Evolutionary conservation across 2,329 filamentous ascomycete genomes (phyloP), one percentile per base, ranked within the genome.

Genomic region (Shiraia bambusicola): DNA sequence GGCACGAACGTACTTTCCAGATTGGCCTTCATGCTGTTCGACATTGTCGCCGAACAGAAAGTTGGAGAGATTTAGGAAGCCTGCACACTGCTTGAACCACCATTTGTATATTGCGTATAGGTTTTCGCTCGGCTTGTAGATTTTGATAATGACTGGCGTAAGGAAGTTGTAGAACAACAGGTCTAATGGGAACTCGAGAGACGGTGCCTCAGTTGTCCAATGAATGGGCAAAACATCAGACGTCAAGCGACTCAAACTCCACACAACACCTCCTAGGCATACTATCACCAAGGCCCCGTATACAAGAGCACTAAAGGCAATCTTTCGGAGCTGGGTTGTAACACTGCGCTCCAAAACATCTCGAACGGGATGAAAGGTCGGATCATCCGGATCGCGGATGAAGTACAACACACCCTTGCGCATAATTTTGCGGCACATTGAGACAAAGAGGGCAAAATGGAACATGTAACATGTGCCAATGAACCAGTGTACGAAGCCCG

Each of bases 401-500:
- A 98, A 98, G 73, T 96, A 97, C 45, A 98, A 76, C 28, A 98
- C 93, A 37, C 93, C 93, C 54, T 83, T 89, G 50, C 93, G 85
- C 85, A 98, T 88, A 45, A 97, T 95, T 73, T 95, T 96, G 49
- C 93, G 85, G 70, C 93, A 98, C 91, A 98, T 97, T 42, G 91
- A 94, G 13, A 98, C 93, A 65, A 98, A 98, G 3, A 98, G 79
- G 4, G 93, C 93, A 66, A 98, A 98, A 66, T 98, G 93, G 72
- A 98, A 98, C 94, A 98, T 98, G 70, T 98, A 98, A 50, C 91
- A 95, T 3, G 93, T 98, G 34, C 93, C 93, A 42, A 96, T 86
- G 63, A 98, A 98, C 93, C 93, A 98, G 67, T 98, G 93, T 37
- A 97, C 87, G 66, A 98, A 98, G 11, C 94, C 82, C 11, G 92